Conservation (phyloP, 257 asterid species). For the Capsicum baccatum region DNA sequence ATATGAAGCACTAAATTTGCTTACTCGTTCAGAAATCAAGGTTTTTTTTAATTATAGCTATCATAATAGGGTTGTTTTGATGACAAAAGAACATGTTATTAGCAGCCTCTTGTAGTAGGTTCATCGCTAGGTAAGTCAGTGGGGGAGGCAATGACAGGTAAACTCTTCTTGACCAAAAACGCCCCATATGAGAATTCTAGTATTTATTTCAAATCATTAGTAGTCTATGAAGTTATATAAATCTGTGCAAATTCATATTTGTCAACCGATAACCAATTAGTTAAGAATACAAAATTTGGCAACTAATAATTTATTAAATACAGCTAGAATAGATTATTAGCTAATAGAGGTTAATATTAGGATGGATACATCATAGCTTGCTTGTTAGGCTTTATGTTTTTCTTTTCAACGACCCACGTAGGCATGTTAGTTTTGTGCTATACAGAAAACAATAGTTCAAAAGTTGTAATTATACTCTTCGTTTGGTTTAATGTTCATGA, state of each 20-base stretch:
- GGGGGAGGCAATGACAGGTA: constrained; percentile 53
- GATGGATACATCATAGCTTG: background rate
- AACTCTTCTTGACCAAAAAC: constrained; percentile 36
- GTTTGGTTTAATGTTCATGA: background rate
- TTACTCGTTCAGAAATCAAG: background rate
- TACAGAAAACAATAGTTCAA: background rate
- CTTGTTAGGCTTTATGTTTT: background rate
- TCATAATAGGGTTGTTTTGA: background rate
- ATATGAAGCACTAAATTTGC: background rate
- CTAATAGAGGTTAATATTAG: background rate
- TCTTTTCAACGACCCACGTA: background rate
- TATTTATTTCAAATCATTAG: background rate
- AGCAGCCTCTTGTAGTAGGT: constrained; percentile 33
- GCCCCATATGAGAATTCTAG: constrained; percentile 3
- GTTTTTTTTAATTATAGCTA: background rate
- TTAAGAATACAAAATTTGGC: background rate
- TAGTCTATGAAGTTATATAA: background rate
- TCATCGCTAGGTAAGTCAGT: constrained; percentile 34
- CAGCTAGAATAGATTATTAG: background rate
- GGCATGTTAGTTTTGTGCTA: background rate
- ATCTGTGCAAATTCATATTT: background rate
- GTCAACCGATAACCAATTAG: background rate
- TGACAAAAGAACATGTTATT: constrained; percentile 28
- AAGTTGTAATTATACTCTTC: background rate
- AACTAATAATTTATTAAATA: background rate